Evolutionary conservation across 1,284 basidiomycete species (phyloP), one percentile per base, ranked within the genome.

Genomic region (Testicularia cyperi): DNA sequence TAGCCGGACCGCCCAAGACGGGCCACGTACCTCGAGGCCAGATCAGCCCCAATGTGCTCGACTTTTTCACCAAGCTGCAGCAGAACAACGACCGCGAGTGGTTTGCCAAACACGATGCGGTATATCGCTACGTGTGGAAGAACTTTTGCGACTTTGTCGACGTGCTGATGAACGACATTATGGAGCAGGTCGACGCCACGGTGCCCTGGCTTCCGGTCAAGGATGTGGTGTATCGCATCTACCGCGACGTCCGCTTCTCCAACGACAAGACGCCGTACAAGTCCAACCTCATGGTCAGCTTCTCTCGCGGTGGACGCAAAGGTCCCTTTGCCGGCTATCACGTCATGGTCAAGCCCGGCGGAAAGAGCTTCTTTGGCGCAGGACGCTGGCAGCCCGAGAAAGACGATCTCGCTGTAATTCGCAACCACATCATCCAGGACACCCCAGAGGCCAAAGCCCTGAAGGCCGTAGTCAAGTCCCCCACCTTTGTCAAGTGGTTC

Each of bases 191-290:
- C 10, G 91, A 95, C 72, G 78, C 83, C 5, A 84, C 94, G 70
- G 82, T 94, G 2, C 91, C 91, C 0, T 84, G 83, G 20, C 79
- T 94, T 6, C 91, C 91, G 0, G 83, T 88, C 0, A 90, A 88
- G 68, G 91, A 94, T 66, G 81, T 91, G 18, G 85, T 88, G 20
- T 85, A 90, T 46, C 70, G 79, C 1, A 80, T 81, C 46, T 79
- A 80, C 62, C 72, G 80, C 10, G 67, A 90, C 86, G 78, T 92
- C 13, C 84, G 91, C n/a, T 94, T 94, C 77, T 88, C 88, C 70
- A 90, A 90, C 52, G 87, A 92, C 74, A 90, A 90, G 78, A 92
- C 92, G 3, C 92, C 92, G 0, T 95, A 95, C 80, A 94, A 95
- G 79, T 83, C 79, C 4, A 81, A 81, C 5, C 83, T 94, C 29